These are phyloP conservation scores for Neofusicoccum kwambonambiense DNA, from an alignment of 2,329 filamentous ascomycete genomes.

Conservation along the genomic window DNA sequence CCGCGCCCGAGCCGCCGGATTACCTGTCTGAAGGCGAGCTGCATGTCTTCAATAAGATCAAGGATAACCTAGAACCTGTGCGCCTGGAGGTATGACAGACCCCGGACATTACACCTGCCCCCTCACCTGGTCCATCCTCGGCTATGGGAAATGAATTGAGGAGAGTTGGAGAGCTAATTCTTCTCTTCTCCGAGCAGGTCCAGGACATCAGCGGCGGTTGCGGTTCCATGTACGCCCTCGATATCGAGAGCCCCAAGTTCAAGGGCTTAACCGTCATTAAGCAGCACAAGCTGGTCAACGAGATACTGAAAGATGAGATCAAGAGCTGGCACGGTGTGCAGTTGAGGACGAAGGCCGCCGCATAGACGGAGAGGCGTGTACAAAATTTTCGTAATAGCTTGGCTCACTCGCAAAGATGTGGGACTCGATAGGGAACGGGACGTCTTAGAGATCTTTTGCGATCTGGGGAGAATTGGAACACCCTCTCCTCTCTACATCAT, in stretches of 20 bases:
- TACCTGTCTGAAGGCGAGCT: slow-evolving; percentile 48
- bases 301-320: slow-evolving; percentile 70
- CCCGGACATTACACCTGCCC: not conserved
- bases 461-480: not conserved
- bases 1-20: slow-evolving; percentile 41
- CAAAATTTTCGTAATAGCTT: not conserved
- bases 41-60: slow-evolving; percentile 49
- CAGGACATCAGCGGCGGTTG: slow-evolving; percentile 82
- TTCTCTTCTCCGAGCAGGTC: slow-evolving; percentile 46
- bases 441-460: not conserved
- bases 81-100: slow-evolving; percentile 44
- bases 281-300: slow-evolving; percentile 80
- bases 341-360: slow-evolving; percentile 60
- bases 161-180: not conserved
- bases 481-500: not conserved
- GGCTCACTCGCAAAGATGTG: not conserved
- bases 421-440: no score
- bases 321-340: slow-evolving; percentile 83
- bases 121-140: not conserved
- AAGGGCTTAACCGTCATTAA: slow-evolving; percentile 70
- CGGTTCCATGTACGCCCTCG: slow-evolving; percentile 83
- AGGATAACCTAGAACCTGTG: slow-evolving; percentile 41
- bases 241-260: slow-evolving; percentile 71
- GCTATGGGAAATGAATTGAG: not conserved
- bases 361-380: not conserved